Evolutionary conservation across 139 green algal species (phyloP).

Genomic region (Tetraselmis striata): DNA sequence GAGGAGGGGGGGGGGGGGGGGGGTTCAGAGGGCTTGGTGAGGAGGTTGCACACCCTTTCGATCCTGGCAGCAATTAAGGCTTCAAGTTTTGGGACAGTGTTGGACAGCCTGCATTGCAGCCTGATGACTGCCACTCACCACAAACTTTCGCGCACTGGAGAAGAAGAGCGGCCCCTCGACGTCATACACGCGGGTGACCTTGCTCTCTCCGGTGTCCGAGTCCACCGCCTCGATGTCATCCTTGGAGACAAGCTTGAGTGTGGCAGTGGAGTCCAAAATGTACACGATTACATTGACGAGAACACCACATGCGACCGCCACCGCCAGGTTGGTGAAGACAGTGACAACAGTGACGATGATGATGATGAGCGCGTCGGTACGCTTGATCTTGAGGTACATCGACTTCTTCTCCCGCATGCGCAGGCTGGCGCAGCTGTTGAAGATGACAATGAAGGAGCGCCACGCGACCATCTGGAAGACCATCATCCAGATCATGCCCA

Average conservation of each 20-base stretch:
- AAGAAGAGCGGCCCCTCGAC: conserved; percentile 6
- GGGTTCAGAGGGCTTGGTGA: too few relatives aligned
- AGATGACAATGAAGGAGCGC: background rate
- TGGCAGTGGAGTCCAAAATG: background rate
- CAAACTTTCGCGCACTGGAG: background rate
- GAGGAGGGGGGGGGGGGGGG: too few relatives aligned
- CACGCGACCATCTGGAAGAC: background rate
- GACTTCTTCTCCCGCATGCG: background rate
- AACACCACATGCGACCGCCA: background rate
- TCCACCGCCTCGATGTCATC: background rate
- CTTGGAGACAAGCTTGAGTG: background rate
- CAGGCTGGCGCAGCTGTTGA: background rate
- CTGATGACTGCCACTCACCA: background rate
- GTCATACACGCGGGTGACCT: background rate
- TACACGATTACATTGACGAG: conserved; percentile 2
- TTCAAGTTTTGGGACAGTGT: too few relatives aligned
- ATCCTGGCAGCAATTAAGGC: too few relatives aligned
- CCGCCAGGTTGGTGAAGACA: conserved; percentile 1
- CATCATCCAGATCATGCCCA: conserved; percentile 5
- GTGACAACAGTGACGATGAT: conserved; percentile 3
- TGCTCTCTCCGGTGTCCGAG: background rate
- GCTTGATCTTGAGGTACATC: background rate
- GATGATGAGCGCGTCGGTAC: conserved; percentile 2
- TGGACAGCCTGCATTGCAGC: too few relatives aligned
- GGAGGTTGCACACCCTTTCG: too few relatives aligned